Conservation (phyloP, 2,329 filamentous ascomycete genomes). For the Aspergillus ustus region DNA sequence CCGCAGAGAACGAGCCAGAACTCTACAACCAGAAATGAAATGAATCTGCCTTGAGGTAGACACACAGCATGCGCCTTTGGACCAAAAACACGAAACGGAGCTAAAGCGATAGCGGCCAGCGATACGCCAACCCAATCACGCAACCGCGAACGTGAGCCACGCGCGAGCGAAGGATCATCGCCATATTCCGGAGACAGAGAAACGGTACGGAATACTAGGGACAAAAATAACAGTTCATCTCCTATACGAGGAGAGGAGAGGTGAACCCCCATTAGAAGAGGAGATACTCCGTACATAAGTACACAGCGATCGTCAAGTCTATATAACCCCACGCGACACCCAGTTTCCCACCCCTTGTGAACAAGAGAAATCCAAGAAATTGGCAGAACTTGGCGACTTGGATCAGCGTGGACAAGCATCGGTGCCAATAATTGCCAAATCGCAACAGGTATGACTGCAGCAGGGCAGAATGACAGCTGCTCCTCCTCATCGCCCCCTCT, state of each 20-base stretch:
- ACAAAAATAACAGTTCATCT: not conserved
- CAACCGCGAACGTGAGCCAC: not conserved
- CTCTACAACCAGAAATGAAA: too few species aligned
- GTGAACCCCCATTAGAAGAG: not conserved
- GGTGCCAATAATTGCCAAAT: not conserved
- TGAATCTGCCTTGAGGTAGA: too few species aligned
- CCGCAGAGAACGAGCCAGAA: too few species aligned
- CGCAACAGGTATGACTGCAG: not conserved
- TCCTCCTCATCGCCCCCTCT: not conserved
- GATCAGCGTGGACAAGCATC: not conserved
- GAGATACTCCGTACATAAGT: not conserved
- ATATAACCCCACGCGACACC: not conserved
- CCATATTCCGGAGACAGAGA: not conserved
- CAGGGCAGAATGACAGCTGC: not conserved
- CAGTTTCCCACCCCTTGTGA: not conserved
- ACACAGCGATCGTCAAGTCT: not conserved
- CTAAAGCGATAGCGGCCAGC: not conserved
- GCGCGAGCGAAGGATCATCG: not conserved
- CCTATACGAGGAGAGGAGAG: not conserved
- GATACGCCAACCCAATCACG: not conserved
- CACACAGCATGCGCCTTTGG: too few species aligned
- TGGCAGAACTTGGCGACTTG: slow-evolving; percentile 1
- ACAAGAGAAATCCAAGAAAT: not conserved
- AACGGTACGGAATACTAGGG: not conserved
- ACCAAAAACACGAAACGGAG: not conserved